phyloP scores from a whole-genome alignment of 352 stramenopile species.

The Globisporangium middletonii region DNA sequence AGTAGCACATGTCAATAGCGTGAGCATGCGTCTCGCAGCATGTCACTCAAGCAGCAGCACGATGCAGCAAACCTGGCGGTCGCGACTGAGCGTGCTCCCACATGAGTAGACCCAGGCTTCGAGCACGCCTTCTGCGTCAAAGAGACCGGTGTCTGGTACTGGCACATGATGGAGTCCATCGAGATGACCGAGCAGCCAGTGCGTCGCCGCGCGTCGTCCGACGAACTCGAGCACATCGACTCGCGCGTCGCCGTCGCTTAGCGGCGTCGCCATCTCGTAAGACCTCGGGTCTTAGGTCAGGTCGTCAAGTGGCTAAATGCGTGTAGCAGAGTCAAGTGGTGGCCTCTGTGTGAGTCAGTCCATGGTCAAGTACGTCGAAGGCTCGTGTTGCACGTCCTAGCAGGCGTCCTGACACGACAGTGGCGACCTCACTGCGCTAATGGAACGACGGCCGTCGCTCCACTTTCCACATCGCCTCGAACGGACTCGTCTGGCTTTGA shows the following conservation, averaged over 20 bases:
- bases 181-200: constrained; percentile 29
- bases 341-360: no score
- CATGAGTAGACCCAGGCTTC: constrained; percentile 23
- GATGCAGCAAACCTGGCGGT: constrained; percentile 3
- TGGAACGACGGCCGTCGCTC: constrained; percentile 24
- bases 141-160: constrained; percentile 33
- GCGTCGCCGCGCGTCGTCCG: constrained; percentile 16
- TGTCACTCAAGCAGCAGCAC: background rate
- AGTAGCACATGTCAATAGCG: no score
- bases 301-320: no score
- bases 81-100: background rate
- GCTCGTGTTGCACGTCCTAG: no score
- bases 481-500: background rate
- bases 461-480: constrained; percentile 35
- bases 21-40: no score
- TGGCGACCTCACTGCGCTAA: background rate
- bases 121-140: constrained; percentile 34
- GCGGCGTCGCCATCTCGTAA: no score
- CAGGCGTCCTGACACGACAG: no score
- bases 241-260: no score
- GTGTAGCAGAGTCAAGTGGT: no score
- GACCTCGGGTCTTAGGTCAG: no score
- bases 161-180: constrained; percentile 16
- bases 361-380: no score
- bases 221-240: background rate